Evolutionary conservation across 106 monocot genomes (phyloP).

Genomic region (Apostasia ramifera): DNA sequence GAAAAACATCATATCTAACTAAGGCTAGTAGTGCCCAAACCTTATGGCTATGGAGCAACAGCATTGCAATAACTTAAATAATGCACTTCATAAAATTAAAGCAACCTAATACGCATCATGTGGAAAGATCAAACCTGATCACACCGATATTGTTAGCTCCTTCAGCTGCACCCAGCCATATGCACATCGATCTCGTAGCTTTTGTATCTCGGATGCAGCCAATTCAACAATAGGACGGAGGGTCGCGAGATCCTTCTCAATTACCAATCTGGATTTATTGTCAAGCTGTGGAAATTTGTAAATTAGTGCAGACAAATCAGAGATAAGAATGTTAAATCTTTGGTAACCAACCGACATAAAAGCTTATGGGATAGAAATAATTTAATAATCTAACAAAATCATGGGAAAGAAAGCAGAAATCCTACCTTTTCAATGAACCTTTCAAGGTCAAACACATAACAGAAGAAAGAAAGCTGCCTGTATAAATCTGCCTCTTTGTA

Average conservation of each 20-base stretch:
- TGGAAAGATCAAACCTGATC: slow-evolving; percentile 5
- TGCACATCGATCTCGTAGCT: slow-evolving; percentile 60
- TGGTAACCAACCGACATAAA: neutral
- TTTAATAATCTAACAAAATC: neutral
- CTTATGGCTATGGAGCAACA: too few species aligned
- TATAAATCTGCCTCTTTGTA: slow-evolving; percentile 85
- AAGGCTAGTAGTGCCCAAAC: too few species aligned
- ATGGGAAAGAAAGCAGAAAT: neutral
- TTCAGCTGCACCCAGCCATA: slow-evolving; percentile 68
- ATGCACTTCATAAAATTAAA: too few species aligned
- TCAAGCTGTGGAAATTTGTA: slow-evolving; percentile 46
- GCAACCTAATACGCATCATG: too few species aligned
- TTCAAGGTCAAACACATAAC: slow-evolving; percentile 51
- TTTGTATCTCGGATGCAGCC: slow-evolving; percentile 45
- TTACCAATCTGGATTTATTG: slow-evolving; percentile 12
- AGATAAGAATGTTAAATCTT: neutral
- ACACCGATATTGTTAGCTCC: slow-evolving; percentile 49
- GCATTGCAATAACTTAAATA: too few species aligned
- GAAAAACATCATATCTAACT: too few species aligned
- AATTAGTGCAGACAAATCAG: neutral
- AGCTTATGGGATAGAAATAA: neutral
- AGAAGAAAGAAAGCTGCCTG: slow-evolving; percentile 82
- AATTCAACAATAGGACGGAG: slow-evolving; percentile 23
- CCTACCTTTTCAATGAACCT: slow-evolving; percentile 71
- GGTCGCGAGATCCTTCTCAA: slow-evolving; percentile 50